Percentiles rank a stretch among this genome's conserved stretches.
phyloP scores from a whole-genome alignment of 352 stramenopile species.

The Thalassiosira livingstoniorum region DNA sequence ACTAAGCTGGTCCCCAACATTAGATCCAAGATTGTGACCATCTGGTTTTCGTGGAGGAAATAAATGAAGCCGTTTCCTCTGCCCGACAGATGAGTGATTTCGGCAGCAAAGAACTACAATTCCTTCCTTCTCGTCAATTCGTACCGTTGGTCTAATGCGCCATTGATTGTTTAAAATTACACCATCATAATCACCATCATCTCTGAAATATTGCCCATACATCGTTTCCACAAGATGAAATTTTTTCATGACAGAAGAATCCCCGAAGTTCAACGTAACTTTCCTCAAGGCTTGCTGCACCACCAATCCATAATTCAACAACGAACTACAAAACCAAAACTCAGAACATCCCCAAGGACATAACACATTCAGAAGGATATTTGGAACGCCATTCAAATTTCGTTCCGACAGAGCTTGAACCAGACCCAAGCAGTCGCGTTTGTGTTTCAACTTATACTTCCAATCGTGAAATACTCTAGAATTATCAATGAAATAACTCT shows the following conservation, averaged over 20 bases:
- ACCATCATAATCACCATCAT: slow-evolving; percentile 20
- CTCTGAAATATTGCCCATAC: slow-evolving; percentile 13
- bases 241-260: slow-evolving; percentile 4
- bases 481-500: neutral
- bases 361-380: slow-evolving; percentile 30
- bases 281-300: slow-evolving; percentile 36
- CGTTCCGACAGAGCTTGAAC: neutral
- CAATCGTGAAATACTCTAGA: neutral
- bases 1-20: slow-evolving; percentile 18
- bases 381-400: neutral
- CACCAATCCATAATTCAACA: slow-evolving; percentile 20
- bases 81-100: too few species aligned
- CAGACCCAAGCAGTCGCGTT: neutral
- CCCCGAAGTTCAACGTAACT: slow-evolving; percentile 33
- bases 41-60: too few species aligned
- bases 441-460: too few species aligned
- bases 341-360: slow-evolving; percentile 44
- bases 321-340: slow-evolving; percentile 11
- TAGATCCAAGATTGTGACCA: too few species aligned
- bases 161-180: slow-evolving; percentile 42
- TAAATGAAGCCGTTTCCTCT: too few species aligned
- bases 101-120: too few species aligned
- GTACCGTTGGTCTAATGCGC: slow-evolving; percentile 17
- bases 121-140: slow-evolving; percentile 5
- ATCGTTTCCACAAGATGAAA: slow-evolving; percentile 38